Evolutionary conservation across 441 rosid genomes (phyloP).

Genomic region (Erodium moschatum): DNA sequence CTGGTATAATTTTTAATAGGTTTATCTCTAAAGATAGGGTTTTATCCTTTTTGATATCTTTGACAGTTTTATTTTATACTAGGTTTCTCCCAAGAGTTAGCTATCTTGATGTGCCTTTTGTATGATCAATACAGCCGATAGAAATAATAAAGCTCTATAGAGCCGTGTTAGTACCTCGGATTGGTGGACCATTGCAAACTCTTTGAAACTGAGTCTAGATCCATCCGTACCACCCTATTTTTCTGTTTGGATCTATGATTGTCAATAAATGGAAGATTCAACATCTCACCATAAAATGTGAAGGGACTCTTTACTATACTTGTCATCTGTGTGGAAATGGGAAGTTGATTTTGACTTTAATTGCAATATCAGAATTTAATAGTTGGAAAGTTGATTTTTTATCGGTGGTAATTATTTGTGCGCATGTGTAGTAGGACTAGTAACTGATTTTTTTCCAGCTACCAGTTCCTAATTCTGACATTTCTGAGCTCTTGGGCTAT

Average conservation of each 20-base stretch:
- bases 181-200: neutral
- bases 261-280: neutral
- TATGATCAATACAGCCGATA: neutral
- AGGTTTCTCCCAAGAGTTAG: neutral
- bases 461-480: neutral
- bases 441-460: neutral
- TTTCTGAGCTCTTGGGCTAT: neutral
- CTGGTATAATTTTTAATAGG: neutral
- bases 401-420: neutral
- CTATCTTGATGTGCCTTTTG: neutral
- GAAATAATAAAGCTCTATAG: neutral
- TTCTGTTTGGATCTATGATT: neutral
- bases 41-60: neutral
- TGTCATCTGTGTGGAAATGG: neutral
- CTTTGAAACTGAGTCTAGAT: neutral
- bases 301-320: neutral
- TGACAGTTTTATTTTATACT: neutral
- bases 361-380: constrained; percentile 22
- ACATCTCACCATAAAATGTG: neutral
- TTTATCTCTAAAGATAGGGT: neutral
- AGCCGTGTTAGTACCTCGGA: neutral
- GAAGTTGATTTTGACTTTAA: constrained; percentile 24
- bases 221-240: neutral
- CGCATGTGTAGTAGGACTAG: neutral
- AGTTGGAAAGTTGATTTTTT: neutral